phyloP scores from a whole-genome alignment of 202 grass and related monocot species.

The Saccharum hybrid region DNA sequence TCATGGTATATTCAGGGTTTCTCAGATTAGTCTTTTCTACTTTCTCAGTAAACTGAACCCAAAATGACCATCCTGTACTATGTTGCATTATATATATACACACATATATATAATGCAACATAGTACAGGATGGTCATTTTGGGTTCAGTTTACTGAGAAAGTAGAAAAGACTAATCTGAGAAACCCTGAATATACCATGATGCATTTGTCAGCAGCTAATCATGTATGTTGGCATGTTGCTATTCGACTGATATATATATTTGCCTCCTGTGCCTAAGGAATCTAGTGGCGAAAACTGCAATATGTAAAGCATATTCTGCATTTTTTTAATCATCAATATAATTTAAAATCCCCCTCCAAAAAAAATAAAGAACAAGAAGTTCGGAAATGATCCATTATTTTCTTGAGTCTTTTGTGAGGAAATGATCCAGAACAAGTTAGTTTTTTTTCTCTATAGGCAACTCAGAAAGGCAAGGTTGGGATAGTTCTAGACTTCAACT shows the following conservation, averaged over 20 bases:
- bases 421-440: background rate
- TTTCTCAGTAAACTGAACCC: background rate
- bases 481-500: conserved; percentile 83
- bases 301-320: background rate
- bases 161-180: background rate
- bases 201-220: background rate
- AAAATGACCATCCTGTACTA: too few relatives aligned
- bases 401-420: background rate
- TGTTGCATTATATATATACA: too few relatives aligned
- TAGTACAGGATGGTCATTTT: too few relatives aligned
- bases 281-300: background rate
- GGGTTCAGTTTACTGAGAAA: background rate
- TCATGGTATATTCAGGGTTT: background rate
- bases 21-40: background rate
- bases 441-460: conserved; percentile 44
- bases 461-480: conserved; percentile 83
- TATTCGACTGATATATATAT: background rate
- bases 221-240: background rate
- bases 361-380: background rate
- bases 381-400: too few relatives aligned
- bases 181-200: background rate
- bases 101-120: too few relatives aligned
- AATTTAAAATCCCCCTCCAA: background rate
- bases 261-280: background rate
- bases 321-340: background rate